phyloP scores from a whole-genome alignment of 371 early-diverging fungal genomes.

The Mortierella sp. region DNA sequence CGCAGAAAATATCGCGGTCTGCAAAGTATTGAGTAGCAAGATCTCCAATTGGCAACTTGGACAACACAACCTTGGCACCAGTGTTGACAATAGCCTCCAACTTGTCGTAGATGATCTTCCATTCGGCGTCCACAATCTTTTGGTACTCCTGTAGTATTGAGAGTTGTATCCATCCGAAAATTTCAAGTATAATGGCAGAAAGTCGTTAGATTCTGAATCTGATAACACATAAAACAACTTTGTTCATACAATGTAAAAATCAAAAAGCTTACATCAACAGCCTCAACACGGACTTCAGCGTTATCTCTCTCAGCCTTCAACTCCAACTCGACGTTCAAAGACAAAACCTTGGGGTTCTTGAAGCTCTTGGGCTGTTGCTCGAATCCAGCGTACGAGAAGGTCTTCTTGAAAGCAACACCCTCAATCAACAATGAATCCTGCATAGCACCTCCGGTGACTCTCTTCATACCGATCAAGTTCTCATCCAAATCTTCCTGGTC shows the following conservation, averaged over 20 bases:
- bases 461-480: conserved; percentile 97
- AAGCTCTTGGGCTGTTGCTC: conserved; percentile 99
- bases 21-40: conserved; percentile 99
- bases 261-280: conserved; percentile 76
- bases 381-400: conserved; percentile 99
- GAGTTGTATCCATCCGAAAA: neutral
- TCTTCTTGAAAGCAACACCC: conserved; percentile 99
- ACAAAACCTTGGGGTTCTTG: conserved; percentile 94
- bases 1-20: conserved; percentile 99
- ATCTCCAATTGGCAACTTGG: conserved; percentile 99
- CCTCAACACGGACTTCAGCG: conserved; percentile 99
- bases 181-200: neutral
- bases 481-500: conserved; percentile 96
- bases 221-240: neutral
- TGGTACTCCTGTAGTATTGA: conserved; percentile 90
- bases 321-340: conserved; percentile 99
- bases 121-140: conserved; percentile 99
- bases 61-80: conserved; percentile 99
- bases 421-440: conserved; percentile 97
- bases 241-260: neutral
- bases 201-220: neutral
- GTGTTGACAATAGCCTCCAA: conserved; percentile 97
- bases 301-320: conserved; percentile 99
- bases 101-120: conserved; percentile 99
- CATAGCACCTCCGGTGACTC: conserved; percentile 99